Evolutionary conservation across 768 basidiomycete genomes (phyloP), one percentile per base, ranked within the genome.

Genomic region (Boletus vermiculosoides): DNA sequence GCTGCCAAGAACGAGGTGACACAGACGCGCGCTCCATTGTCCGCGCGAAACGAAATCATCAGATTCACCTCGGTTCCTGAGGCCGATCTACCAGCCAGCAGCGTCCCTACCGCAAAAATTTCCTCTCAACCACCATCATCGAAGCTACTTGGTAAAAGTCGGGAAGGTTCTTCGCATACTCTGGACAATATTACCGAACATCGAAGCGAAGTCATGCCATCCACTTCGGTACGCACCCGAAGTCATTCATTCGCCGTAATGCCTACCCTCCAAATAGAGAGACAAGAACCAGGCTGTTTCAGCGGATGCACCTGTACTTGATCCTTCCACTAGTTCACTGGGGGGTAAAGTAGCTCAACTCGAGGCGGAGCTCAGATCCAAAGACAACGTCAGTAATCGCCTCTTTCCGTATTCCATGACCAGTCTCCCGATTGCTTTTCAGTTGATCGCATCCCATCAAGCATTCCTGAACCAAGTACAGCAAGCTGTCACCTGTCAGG

Each of bases 401-500:
- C 34, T 33, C 16, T 42, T 25, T 13, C 15, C 23, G 25, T 34
- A 20, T 23, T 34, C 45, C 37, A 45, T 49, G 7, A 39, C 46
- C 25, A 7, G 9, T 39, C n/a, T 58, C 11, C 33, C 61, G 9
- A 57, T 28, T 11, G 20, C 9, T 44, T 48, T 55, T 36, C 51
- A 84, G 83, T 69, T 83, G 54, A 71, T 88, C 40, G 63, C 73
- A 22, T 76, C 76, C 58, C 84, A 90, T 60, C 77, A 85, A 72
- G 63, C 73, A 10, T 73, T 84, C 23, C 62, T 88, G n/a, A 67
- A 68, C 4, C 76, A 83, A 54, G 62, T 89, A 42, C 82, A 84
- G 10, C 83, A 87, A 58, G 79, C 85, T 0, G 69, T 90, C 25
- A 87, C 83, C 13, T 92, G 90, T 58, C 87, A 91, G 68, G 86